Percentiles rank a stretch among this genome's conserved stretches.
Evolutionary conservation across 2,329 filamentous ascomycete species (phyloP).

Genomic region (Ciborinia camelliae): DNA sequence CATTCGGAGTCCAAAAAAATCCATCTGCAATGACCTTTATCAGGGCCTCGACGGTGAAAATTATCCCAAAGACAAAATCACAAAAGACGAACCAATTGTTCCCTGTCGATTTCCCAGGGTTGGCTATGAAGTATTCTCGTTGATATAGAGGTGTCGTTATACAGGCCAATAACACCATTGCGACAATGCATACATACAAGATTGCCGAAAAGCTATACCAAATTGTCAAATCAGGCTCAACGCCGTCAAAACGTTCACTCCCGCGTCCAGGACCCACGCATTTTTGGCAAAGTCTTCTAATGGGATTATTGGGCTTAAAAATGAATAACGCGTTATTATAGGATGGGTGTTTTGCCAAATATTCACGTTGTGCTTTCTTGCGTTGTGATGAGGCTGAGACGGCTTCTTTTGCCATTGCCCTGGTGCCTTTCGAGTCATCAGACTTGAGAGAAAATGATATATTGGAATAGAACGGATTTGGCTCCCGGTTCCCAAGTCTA

Average conservation of each 20-base stretch:
- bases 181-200: conserved; percentile 89
- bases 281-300: conserved; percentile 80
- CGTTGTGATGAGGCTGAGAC: conserved; percentile 78
- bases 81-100: conserved; percentile 94
- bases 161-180: conserved; percentile 96
- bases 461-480: conserved; percentile 92
- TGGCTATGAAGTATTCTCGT: conserved; percentile 68
- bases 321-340: conserved; percentile 93
- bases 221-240: conserved; percentile 80
- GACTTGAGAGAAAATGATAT: conserved; percentile 62
- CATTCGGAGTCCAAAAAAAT: conserved; percentile 94
- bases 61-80: conserved; percentile 80
- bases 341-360: conserved; percentile 76
- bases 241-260: conserved; percentile 79
- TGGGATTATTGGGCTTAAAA: conserved; percentile 72
- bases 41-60: conserved; percentile 81
- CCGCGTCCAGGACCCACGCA: conserved; percentile 91
- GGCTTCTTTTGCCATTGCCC: conserved; percentile 85
- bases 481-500: conserved; percentile 63
- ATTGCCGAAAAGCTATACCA: conserved; percentile 95
- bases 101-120: conserved; percentile 54
- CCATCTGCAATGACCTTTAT: conserved; percentile 96
- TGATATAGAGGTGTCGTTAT: conserved; percentile 94
- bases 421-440: conserved; percentile 77
- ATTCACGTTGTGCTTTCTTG: conserved; percentile 86